phyloP scores from a whole-genome alignment of 208 protist species.

The Trypanosoma rangeli region DNA sequence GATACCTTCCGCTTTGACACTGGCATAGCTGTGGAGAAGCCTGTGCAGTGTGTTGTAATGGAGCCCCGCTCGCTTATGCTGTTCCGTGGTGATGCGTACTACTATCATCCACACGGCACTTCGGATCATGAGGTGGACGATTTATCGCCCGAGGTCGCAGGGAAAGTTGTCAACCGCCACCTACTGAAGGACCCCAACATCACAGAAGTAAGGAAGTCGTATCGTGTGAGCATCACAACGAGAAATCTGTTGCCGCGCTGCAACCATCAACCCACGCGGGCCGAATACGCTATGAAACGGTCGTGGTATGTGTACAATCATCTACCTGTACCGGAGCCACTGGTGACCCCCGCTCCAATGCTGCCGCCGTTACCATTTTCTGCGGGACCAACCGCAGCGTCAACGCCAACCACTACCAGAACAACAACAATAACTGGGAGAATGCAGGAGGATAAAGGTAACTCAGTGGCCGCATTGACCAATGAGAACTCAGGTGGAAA shows the following conservation, averaged over 20 bases:
- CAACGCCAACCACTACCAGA: neutral
- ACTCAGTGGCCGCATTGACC: neutral
- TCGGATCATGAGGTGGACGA: slow-evolving; percentile 66
- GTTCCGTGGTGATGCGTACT: slow-evolving; percentile 79
- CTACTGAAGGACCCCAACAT: slow-evolving; percentile 60
- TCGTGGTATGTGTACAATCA: slow-evolving; percentile 87
- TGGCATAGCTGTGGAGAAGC: slow-evolving; percentile 54
- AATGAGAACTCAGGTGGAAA: neutral
- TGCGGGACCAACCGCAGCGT: no score
- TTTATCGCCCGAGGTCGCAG: slow-evolving; percentile 49
- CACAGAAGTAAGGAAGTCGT: slow-evolving; percentile 45
- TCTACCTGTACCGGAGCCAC: slow-evolving; percentile 45
- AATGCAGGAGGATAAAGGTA: neutral
- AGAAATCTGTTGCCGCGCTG: slow-evolving; percentile 87
- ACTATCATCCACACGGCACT: slow-evolving; percentile 88
- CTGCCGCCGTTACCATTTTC: neutral
- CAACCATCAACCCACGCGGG: slow-evolving; percentile 71
- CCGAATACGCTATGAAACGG: slow-evolving; percentile 88
- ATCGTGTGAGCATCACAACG: slow-evolving; percentile 86
- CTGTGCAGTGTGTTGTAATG: slow-evolving; percentile 76
- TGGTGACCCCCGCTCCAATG: slow-evolving; percentile 41
- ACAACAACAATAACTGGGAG: neutral
- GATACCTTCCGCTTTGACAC: slow-evolving; percentile 92
- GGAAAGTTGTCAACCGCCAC: slow-evolving; percentile 77
- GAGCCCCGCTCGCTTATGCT: slow-evolving; percentile 87